Evolutionary conservation across 768 basidiomycete species (phyloP).

Genomic region (Boletus eberwhitei): DNA sequence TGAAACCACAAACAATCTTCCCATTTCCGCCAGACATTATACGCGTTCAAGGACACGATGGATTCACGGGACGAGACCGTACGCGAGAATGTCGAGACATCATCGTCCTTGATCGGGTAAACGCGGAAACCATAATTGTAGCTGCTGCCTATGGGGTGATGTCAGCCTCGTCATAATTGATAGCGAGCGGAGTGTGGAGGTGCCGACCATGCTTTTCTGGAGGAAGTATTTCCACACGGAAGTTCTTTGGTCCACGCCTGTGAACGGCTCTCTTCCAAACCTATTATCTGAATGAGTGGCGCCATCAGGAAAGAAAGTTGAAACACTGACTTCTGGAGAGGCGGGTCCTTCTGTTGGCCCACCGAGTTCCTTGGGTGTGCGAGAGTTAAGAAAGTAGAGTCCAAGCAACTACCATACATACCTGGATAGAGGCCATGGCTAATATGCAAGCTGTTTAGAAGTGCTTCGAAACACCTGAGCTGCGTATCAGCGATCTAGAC

Average conservation of each 20-base stretch:
- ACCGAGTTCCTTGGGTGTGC: slow-evolving; percentile 8
- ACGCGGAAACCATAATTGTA: slow-evolving; percentile 64
- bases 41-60: slow-evolving; percentile 40
- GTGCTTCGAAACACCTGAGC: not conserved
- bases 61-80: slow-evolving; percentile 37
- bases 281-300: slow-evolving; percentile 32
- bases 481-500: slow-evolving; percentile 3
- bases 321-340: slow-evolving; percentile 27
- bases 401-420: slow-evolving; percentile 6
- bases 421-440: slow-evolving; percentile 7
- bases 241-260: slow-evolving; percentile 54
- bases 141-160: slow-evolving; percentile 40
- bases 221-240: slow-evolving; percentile 55
- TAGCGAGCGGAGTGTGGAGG: not conserved
- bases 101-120: slow-evolving; percentile 38
- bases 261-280: slow-evolving; percentile 60
- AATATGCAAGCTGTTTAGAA: not conserved
- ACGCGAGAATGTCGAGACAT: slow-evolving; percentile 24
- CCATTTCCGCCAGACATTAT: slow-evolving; percentile 79
- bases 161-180: not conserved
- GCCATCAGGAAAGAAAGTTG: not conserved
- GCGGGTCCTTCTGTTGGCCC: slow-evolving; percentile 8
- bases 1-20: slow-evolving; percentile 82
- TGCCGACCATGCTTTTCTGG: slow-evolving; percentile 56
- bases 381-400: not conserved